Base-by-base conservation (phyloP, 345 rosid species). In the Durio zibethinus region DNA sequence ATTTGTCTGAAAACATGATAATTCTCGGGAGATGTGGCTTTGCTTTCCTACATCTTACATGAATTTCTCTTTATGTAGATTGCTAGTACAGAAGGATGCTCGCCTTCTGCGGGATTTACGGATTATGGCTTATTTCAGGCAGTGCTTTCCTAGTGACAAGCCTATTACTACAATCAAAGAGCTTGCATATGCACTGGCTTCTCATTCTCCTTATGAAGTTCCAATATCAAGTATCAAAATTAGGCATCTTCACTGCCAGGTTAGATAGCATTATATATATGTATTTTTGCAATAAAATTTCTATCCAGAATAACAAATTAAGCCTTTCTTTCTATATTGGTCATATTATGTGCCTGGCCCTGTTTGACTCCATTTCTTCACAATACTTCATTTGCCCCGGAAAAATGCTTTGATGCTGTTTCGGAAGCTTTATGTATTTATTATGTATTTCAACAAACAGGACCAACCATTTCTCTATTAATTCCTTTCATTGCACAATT, bases 181-280 rank as follows among this genome's bases (percentile, higher is more conserved):
- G 79, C 92, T 96, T 61, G 90, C 97, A 27, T 82, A 84, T 80
- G 97, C 97, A 73, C 85, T 96, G 66, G 90, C 99, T 76, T 89
- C 91, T 56, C 94, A 85, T 79, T 86, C 81, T 88, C 99, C 99
- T 65, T 93, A 93, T 64, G 92, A 92, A 87, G 94, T 96, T 85
- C 92, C 95, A 76, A 75, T 93, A 77, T 84, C 92, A 59, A 85
- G 87, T 59, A 86, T 97, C 85, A 90, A 86, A 65, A 90, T 92
- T 75, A 89, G 74, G 52, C 97, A 97, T 89, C 96, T 96, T 27
- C 87, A 97, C 73, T 87, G 87, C 76, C 90, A 93, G 97, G 99
- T 90, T 73, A 50, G 90, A 83, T 65, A 66, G 45, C 75, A 57
- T 65, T 33, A 40, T 33, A 67, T 61, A 27, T 80, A 63, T 45